These are phyloP conservation scores for Auriscalpium microsporum DNA, from an alignment of 768 basidiomycete genomes.

Conservation along the genomic window DNA sequence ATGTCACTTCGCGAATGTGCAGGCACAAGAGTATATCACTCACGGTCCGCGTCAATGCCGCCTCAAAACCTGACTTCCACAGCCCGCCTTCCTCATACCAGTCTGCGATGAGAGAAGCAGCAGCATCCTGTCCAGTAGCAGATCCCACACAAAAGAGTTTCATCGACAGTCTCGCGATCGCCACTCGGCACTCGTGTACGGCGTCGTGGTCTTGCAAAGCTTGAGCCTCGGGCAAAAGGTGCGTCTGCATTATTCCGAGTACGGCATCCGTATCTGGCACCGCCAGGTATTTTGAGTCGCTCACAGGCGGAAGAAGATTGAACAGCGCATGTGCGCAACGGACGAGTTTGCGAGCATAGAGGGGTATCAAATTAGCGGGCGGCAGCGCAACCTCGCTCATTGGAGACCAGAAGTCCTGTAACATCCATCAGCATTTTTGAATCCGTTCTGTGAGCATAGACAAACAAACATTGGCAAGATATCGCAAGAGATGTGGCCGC, in stretches of 20 bases:
- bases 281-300: conserved; percentile 6
- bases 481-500: conserved; percentile 44
- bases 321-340: conserved; percentile 28
- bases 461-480: conserved; percentile 38
- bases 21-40: background rate
- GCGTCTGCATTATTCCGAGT: conserved; percentile 32
- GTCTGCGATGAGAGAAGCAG: conserved; percentile 15
- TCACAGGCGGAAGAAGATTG: conserved; percentile 21
- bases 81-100: conserved; percentile 23
- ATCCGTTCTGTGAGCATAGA: background rate
- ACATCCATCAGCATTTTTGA: background rate
- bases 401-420: background rate
- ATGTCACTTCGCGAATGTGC: background rate
- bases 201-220: conserved; percentile 25
- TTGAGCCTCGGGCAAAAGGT: conserved; percentile 42
- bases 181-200: conserved; percentile 26
- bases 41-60: conserved; percentile 5
- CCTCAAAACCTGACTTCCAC: conserved; percentile 12
- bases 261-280: conserved; percentile 24
- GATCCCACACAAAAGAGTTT: conserved; percentile 26
- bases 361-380: conserved; percentile 37
- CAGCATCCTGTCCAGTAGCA: conserved; percentile 8
- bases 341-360: conserved; percentile 40
- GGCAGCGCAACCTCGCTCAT: conserved; percentile 12
- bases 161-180: conserved; percentile 36